Evolutionary conservation across 257 asterid species (phyloP), one percentile per base, ranked within the genome.

Genomic region (Ballota nigra): DNA sequence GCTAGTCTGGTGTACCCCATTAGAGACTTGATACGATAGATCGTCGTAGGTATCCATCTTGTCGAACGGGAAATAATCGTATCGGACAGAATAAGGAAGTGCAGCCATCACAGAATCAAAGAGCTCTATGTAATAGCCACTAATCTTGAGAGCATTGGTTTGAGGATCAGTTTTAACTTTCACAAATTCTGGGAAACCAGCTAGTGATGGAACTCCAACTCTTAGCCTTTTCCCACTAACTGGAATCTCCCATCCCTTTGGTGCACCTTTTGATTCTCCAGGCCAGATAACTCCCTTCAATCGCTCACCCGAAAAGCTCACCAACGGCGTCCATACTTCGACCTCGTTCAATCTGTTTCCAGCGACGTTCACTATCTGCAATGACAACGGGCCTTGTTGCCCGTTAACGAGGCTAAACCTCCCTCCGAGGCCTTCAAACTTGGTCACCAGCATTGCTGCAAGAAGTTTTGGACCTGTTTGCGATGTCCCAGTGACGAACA

Each of bases 181-280:
- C 13, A 82, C 75, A 56, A 82, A 73, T 20, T 77, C 76, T 6
- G 33, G 8, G 40, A 71, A 75, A 6, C 84, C 88, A 5, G 24
- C 31, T 24, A 64, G 66, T 6, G 34, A 53, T 1, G 89, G 87
- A 60, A 86, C 78, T 56, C 87, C 87, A 58, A 86, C 70, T 67
- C 52, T 74, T 12, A 84, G 73, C 73, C 59, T 82, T 38, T 76
- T 69, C 22, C 83, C 92, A 38, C 73, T 72, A 4, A 65, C 34
- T 4, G 92, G 83, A 64, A 83, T 53, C 63, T 77, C 83, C 86
- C 88, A 84, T n/a, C 89, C 92, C 66, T 75, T 81, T 2, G 92
- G 89, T 5, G 52, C 71, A 3, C 11, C 19, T 6, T n/a, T 71
- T 2, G 84, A 69, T 28, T 74, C 73, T 26, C 89, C 92, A 5